Evolutionary conservation across 208 protist genomes (phyloP).

Genomic region (Crithidia mellificae): DNA sequence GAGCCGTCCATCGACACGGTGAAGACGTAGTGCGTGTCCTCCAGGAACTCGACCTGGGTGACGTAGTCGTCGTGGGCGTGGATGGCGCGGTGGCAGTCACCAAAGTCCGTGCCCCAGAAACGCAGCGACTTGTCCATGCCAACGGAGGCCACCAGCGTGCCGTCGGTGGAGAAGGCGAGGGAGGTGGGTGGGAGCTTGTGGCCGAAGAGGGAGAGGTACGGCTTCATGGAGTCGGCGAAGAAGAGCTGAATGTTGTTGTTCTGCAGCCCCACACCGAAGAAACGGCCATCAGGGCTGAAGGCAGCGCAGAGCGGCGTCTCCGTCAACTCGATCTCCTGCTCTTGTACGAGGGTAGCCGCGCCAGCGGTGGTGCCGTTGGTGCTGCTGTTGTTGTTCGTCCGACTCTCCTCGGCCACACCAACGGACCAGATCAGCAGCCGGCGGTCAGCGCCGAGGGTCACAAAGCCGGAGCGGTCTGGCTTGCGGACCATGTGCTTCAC

Average conservation of each 20-base stretch:
- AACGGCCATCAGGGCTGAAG: conserved; percentile 81
- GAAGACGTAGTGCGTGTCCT: conserved; percentile 98
- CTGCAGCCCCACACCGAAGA: conserved; percentile 94
- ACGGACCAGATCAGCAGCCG: conserved; percentile 83
- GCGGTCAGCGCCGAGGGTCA: conserved; percentile 81
- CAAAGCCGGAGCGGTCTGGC: conserved; percentile 68
- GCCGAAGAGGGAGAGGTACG: conserved; percentile 98
- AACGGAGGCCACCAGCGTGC: conserved; percentile 93
- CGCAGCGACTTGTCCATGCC: conserved; percentile 99
- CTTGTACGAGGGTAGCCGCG: conserved; percentile 54
- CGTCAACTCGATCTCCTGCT: conserved; percentile 91
- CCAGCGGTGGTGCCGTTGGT: background rate
- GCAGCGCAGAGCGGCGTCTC: conserved; percentile 93
- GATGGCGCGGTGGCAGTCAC: conserved; percentile 97
- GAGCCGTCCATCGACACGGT: conserved; percentile 93
- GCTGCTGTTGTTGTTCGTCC: background rate
- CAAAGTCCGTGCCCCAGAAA: conserved; percentile 98
- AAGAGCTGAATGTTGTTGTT: conserved; percentile 98
- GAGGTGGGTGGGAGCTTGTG: conserved; percentile 97
- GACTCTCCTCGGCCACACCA: conserved; percentile 44
- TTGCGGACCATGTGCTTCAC: conserved; percentile 60
- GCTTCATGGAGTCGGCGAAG: conserved; percentile 96
- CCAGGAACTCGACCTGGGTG: conserved; percentile 94
- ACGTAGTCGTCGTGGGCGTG: conserved; percentile 98
- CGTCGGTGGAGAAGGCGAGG: conserved; percentile 94